Percentiles rank a stretch among this genome's conserved stretches.
These are phyloP conservation scores for Phialophora verrucosa DNA, from an alignment of 2,329 filamentous ascomycete genomes.

Conservation along the genomic window DNA sequence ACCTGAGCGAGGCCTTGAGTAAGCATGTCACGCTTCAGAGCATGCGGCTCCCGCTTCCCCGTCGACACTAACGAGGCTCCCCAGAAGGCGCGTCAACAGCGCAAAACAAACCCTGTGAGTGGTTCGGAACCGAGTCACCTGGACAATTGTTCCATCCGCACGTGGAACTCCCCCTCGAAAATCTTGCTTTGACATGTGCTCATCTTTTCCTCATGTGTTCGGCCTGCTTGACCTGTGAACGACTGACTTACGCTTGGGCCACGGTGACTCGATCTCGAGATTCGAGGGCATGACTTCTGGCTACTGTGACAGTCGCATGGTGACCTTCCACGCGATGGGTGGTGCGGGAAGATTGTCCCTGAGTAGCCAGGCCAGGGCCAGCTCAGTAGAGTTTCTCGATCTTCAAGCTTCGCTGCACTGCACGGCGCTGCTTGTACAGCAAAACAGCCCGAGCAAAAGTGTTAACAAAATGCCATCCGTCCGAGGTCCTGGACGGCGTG, in stretches of 20 bases:
- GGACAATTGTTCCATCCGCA: constrained; percentile 15
- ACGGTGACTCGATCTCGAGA: background rate
- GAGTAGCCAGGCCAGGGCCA: background rate
- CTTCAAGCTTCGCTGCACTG: background rate
- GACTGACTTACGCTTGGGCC: background rate
- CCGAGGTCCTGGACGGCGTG: background rate
- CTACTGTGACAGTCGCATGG: background rate
- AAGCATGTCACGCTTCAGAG: constrained; percentile 15
- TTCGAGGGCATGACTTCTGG: background rate
- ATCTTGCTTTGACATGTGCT: constrained; percentile 22
- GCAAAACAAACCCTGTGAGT: constrained; percentile 8
- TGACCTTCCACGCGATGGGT: background rate
- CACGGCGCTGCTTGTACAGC: background rate
- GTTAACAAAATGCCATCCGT: background rate
- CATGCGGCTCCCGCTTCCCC: constrained; percentile 18
- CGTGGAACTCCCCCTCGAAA: constrained; percentile 19
- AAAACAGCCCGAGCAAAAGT: background rate
- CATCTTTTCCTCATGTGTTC: background rate
- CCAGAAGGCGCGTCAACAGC: constrained; percentile 17
- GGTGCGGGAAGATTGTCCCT: background rate
- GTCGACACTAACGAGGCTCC: constrained; percentile 15
- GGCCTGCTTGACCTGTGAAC: background rate
- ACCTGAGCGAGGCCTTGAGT: constrained; percentile 9
- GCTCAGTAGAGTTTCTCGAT: background rate
- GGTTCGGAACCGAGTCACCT: constrained; percentile 18